These are phyloP conservation scores for Syzygium aqueum DNA, from an alignment of 345 rosid species.

Conservation along the genomic window DNA sequence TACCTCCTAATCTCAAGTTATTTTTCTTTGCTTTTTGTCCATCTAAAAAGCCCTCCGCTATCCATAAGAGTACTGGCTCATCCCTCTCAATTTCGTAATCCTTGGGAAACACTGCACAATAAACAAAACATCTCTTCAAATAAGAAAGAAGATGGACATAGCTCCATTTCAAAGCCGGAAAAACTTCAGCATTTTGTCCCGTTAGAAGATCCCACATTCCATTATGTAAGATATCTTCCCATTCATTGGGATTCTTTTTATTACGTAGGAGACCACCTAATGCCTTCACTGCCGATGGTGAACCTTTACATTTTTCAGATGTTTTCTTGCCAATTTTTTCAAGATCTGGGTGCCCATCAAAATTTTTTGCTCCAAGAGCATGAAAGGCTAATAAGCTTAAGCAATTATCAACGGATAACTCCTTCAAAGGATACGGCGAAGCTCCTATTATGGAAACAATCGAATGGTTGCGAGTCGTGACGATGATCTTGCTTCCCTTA, in stretches of 20 bases:
- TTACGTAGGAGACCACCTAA: neutral
- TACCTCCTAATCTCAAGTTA: rapidly evolving
- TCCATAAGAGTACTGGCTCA: no score
- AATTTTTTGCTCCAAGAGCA: neutral
- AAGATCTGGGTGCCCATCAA: rapidly evolving
- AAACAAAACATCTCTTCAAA: no score
- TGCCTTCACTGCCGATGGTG: neutral
- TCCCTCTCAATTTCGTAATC: no score
- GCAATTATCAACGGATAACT: neutral
- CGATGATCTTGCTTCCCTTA: neutral
- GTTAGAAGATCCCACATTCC: rapidly evolving
- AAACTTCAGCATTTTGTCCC: neutral
- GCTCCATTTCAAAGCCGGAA: no score
- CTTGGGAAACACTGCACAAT: no score
- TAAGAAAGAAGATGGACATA: no score
- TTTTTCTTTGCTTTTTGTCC: no score
- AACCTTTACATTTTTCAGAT: neutral
- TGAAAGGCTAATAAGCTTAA: neutral
- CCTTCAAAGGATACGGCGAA: neutral
- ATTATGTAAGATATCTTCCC: neutral
- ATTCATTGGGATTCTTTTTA: rapidly evolving
- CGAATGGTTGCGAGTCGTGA: rapidly evolving
- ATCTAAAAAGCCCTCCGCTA: no score
- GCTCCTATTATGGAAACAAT: neutral
- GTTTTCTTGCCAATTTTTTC: neutral